These are phyloP conservation scores for Strobilomyces confusus DNA, from an alignment of 768 basidiomycete genomes.

Conservation along the genomic window DNA sequence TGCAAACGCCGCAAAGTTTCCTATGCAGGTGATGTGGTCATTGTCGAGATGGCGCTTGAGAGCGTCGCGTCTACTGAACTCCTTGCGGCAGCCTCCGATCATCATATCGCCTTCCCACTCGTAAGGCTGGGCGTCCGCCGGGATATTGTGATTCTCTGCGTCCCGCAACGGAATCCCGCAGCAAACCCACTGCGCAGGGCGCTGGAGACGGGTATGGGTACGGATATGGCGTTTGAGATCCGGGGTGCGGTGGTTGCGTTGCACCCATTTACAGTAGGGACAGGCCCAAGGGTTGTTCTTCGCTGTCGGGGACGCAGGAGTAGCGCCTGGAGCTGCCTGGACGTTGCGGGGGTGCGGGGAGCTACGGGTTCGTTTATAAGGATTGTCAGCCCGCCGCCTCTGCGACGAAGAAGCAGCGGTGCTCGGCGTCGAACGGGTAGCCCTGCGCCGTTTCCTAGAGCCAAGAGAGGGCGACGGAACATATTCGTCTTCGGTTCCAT, in stretches of 20 bases:
- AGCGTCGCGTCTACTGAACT: constrained; percentile 38
- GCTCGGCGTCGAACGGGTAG: constrained; percentile 1
- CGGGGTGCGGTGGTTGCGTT: constrained; percentile 47
- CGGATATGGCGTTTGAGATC: constrained; percentile 58
- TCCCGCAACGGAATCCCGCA: constrained; percentile 32
- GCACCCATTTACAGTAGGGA: constrained; percentile 45
- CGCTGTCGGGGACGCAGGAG: constrained; percentile 13
- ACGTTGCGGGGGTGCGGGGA: constrained; percentile 43
- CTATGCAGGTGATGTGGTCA: constrained; percentile 32
- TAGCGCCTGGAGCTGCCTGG: constrained; percentile 33
- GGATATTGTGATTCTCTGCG: constrained; percentile 19
- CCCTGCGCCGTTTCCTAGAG: constrained; percentile 33
- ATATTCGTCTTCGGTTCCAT: constrained; percentile 44
- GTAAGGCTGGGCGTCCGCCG: constrained; percentile 23
- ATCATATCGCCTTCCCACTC: constrained; percentile 27
- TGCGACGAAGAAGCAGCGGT: neutral
- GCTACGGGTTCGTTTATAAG: constrained; percentile 28
- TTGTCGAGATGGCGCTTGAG: constrained; percentile 40
- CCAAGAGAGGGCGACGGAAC: constrained; percentile 35
- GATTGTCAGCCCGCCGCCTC: constrained; percentile 3
- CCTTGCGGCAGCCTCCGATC: constrained; percentile 37
- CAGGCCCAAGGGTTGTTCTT: constrained; percentile 40
- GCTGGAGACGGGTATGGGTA: constrained; percentile 42
- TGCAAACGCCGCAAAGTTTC: constrained; percentile 29
- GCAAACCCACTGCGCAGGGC: constrained; percentile 37